These are phyloP conservation scores for Fusarium sp. DNA, from an alignment of 2,329 filamentous ascomycete species.

Conservation along the genomic window DNA sequence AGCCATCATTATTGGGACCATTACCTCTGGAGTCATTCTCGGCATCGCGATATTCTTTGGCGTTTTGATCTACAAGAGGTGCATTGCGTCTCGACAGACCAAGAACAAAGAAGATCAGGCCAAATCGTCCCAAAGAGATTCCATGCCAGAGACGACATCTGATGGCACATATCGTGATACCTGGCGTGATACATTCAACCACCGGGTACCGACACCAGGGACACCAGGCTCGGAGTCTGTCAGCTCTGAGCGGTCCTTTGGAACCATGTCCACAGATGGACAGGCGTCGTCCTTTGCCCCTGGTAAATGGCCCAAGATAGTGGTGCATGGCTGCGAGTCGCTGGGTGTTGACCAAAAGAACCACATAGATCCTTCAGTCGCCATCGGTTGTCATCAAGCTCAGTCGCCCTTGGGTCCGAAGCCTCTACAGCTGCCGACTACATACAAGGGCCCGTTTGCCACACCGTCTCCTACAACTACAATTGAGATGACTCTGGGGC, in stretches of 20 bases:
- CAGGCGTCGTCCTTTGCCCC: not conserved
- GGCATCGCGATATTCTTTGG: constrained; percentile 31
- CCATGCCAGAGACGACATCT: not conserved
- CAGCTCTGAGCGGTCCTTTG: constrained; percentile 32
- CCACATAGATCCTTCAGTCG: not conserved
- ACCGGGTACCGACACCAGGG: constrained; percentile 17
- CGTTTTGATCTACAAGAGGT: constrained; percentile 29
- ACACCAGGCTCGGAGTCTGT: constrained; percentile 17
- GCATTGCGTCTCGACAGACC: not conserved
- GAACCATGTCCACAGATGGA: constrained; percentile 7
- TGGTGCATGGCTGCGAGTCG: constrained; percentile 27
- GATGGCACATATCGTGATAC: not conserved
- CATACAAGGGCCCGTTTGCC: not conserved
- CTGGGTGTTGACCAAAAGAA: constrained; percentile 21
- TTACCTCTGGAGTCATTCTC: constrained; percentile 32
- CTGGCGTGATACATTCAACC: constrained; percentile 29
- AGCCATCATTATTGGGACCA: constrained; percentile 34
- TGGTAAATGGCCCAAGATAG: constrained; percentile 4
- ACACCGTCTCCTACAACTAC: not conserved
- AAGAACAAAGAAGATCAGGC: not conserved
- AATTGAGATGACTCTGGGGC: not conserved
- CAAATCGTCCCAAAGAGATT: not conserved
- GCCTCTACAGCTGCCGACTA: not conserved
- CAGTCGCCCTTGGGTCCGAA: not conserved
- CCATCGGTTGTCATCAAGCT: not conserved